A percentile compares a stretch with the other conserved stretches of the same genome.
Evolutionary conservation across 441 rosid species (phyloP).

Genomic region (Erodium trifolium): DNA sequence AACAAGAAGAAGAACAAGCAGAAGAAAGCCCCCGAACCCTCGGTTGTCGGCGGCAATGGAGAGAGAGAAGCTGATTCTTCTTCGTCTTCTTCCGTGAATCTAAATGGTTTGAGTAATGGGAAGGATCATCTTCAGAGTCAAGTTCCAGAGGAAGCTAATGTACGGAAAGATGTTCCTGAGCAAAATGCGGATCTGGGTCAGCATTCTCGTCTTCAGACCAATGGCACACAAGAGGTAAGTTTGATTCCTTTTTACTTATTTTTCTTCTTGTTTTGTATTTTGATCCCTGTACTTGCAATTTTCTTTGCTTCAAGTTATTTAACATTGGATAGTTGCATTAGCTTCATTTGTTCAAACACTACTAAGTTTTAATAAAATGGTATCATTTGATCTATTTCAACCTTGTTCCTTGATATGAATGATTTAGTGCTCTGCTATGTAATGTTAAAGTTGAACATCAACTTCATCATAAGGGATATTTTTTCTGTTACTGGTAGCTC

Average conservation of each 20-base stretch:
- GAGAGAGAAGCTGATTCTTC: conserved; percentile 1
- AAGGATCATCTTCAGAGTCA: not conserved
- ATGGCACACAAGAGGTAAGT: not conserved
- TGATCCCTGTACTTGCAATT: not conserved
- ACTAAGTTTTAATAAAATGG: not conserved
- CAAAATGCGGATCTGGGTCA: conserved; percentile 2
- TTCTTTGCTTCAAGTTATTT: not conserved
- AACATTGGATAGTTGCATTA: not conserved
- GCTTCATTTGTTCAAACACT: not conserved
- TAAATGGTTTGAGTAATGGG: not conserved
- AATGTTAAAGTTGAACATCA: not conserved
- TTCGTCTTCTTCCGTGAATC: not conserved
- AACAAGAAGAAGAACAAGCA: conserved; percentile 1
- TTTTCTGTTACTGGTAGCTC: not conserved
- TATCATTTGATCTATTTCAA: not conserved
- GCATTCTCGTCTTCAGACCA: not conserved
- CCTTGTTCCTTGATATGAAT: not conserved
- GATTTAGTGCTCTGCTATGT: not conserved
- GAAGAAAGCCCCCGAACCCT: not conserved
- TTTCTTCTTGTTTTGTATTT: too few relatives aligned
- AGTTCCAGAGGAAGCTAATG: not conserved
- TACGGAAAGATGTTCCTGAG: not conserved
- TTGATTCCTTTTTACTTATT: not conserved
- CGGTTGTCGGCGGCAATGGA: not conserved
- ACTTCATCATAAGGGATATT: not conserved